phyloP scores from a whole-genome alignment of 805 yeast genomes.

The Starmerella stigmatis region DNA sequence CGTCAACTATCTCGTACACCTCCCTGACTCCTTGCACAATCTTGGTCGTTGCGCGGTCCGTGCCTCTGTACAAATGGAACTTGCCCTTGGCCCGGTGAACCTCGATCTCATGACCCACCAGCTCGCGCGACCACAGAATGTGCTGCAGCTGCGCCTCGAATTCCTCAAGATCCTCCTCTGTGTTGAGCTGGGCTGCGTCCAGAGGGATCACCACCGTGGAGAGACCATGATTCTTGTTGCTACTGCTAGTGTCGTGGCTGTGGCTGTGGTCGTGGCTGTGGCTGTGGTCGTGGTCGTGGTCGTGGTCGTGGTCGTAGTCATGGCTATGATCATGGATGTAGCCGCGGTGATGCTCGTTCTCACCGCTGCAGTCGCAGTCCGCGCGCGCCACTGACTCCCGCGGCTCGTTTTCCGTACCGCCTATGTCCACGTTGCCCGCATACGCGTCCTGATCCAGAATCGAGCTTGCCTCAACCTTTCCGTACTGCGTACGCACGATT shows the following conservation, averaged over 20 bases:
- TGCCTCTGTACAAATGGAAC: slow-evolving; percentile 6
- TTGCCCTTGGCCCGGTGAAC: slow-evolving; percentile 79
- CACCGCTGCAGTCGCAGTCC: slow-evolving; percentile 1
- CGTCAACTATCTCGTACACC: slow-evolving; percentile 67
- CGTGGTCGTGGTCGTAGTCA: not conserved
- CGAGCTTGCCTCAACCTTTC: slow-evolving; percentile 56
- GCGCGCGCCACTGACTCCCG: not conserved
- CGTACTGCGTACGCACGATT: slow-evolving; percentile 54
- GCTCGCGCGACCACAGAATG: slow-evolving; percentile 61
- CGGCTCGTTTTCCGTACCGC: not conserved
- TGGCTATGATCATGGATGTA: not conserved
- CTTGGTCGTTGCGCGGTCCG: slow-evolving; percentile 25
- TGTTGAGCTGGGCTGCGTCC: slow-evolving; percentile 28
- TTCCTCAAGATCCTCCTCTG: slow-evolving; percentile 33
- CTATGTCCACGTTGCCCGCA: slow-evolving; percentile 18
- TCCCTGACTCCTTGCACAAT: slow-evolving; percentile 89
- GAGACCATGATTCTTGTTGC: slow-evolving; percentile 28
- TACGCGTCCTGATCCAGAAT: slow-evolving; percentile 75
- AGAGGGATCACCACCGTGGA: slow-evolving; percentile 45
- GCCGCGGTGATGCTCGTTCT: slow-evolving; percentile 11
- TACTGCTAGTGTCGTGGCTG: no score
- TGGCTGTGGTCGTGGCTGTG: no score
- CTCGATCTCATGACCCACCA: slow-evolving; percentile 42
- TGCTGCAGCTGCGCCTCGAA: slow-evolving; percentile 59
- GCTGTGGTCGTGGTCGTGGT: no score